Base-by-base conservation (phyloP, 2,329 filamentous ascomycete genomes). In the Aureobasidium sp. region DNA sequence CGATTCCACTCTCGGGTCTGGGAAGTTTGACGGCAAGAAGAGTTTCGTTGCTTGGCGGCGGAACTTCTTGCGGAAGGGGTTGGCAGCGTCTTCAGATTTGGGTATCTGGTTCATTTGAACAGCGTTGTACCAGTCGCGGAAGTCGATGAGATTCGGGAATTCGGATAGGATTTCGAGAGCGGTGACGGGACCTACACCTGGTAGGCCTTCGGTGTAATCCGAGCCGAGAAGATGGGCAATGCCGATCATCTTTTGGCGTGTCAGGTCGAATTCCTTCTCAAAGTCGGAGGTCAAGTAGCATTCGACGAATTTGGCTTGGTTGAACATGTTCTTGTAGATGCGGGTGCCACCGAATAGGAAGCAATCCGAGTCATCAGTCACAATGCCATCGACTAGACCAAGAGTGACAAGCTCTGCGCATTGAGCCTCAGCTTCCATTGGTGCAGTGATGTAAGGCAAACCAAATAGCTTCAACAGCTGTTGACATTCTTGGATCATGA, bases 261-360 rank as follows among this genome's bases (percentile, higher is more conserved):
- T 88, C 0, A 99, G 83, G 0, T 89, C 90, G 64, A 97, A 87
- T 68, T 99, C 95, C 67, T 89, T 89, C 68, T 96, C 90, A 0
- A 99, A 79, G 69, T 99, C 94, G 0, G 79, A 80, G 2, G 86
- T 78, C 10, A 99, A 82, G 71, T 97, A 99, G 75, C 94, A 97
- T 76, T 99, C 94, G 45, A 99, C 94, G 68, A 91, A 96, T 72
- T 99, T 99, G 74, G 94, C 94, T 68, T 91, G 88, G 75, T 97
- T 99, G 80, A 99, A 99, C 91, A 99, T 96, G 78, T 99, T 99
- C 75, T 99, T 99, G 81, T 99, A 99, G 27, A 99, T 89, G 21
- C 93, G 83, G 0, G 91, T 99, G 41, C 94, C 95, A 21, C 94
- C 95, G 73, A 99, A 99, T 0, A 99, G 82, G 70, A 99, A 99